Evolutionary conservation across 345 rosid species (phyloP).

Genomic region (Carallia pectinifolia): DNA sequence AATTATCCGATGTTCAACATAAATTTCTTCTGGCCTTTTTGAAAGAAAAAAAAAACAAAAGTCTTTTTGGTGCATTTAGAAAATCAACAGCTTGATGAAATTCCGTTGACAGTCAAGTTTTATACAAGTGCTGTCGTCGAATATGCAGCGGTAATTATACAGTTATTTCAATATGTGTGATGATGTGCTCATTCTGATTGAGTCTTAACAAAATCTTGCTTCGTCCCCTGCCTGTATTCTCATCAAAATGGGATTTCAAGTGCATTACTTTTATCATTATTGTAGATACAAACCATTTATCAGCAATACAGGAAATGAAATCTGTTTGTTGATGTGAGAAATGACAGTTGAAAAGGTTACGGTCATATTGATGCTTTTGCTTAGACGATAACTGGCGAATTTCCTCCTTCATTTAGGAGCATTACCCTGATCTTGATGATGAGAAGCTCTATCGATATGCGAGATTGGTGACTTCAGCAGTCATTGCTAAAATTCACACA

Average conservation of each 20-base stretch:
- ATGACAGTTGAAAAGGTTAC: background rate
- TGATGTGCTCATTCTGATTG: too few species aligned
- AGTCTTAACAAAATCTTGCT: too few species aligned
- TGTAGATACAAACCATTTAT: background rate
- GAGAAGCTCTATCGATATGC: slow-evolving; percentile 62
- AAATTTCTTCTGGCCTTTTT: too few species aligned
- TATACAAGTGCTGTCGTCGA: too few species aligned
- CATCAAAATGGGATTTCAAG: background rate
- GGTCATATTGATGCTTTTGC: background rate
- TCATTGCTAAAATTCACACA: slow-evolving; percentile 82
- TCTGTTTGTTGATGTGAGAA: background rate
- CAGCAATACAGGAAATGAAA: background rate
- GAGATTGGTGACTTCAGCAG: slow-evolving; percentile 72
- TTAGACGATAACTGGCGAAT: background rate
- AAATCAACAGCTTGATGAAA: too few species aligned
- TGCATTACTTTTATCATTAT: too few species aligned
- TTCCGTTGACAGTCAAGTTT: too few species aligned
- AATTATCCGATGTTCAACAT: background rate
- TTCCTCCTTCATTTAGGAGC: slow-evolving; percentile 27
- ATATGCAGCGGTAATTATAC: too few species aligned
- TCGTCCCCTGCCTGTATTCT: background rate
- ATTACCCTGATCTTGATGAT: slow-evolving; percentile 55
- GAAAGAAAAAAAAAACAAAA: too few species aligned
- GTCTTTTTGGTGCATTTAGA: too few species aligned
- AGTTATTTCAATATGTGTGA: too few species aligned